phyloP scores from a whole-genome alignment of 495 filamentous ascomycete genomes.

The Neurospora sp. region DNA sequence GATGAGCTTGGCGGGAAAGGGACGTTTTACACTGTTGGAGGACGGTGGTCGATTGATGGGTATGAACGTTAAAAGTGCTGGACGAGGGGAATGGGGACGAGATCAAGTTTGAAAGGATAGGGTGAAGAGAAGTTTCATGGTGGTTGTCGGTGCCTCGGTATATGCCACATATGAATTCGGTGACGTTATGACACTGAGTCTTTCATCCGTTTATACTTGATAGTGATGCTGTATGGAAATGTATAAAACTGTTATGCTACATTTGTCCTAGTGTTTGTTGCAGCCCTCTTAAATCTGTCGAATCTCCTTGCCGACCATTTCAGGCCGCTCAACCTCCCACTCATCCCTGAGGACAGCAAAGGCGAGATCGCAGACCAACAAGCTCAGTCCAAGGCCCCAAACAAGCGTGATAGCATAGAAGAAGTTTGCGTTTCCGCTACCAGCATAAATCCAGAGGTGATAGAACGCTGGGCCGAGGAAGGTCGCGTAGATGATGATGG shows the following conservation, averaged over 20 bases:
- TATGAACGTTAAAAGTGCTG: neutral
- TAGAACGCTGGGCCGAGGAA: constrained; percentile 93
- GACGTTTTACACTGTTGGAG: neutral
- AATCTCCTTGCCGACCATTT: constrained; percentile 77
- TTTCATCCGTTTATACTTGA: neutral
- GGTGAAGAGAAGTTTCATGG: neutral
- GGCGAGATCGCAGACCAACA: constrained; percentile 68
- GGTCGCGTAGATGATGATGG: constrained; percentile 73
- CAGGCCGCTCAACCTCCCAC: constrained; percentile 85
- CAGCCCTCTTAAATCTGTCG: constrained; percentile 57
- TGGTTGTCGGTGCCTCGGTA: neutral
- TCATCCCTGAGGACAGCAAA: constrained; percentile 88
- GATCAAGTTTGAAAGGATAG: neutral
- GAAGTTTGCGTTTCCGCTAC: constrained; percentile 96
- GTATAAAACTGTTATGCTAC: neutral
- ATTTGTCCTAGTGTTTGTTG: neutral
- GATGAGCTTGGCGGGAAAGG: neutral
- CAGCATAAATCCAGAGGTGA: constrained; percentile 96
- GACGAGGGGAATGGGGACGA: neutral
- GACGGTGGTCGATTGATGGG: neutral
- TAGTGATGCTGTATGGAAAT: neutral
- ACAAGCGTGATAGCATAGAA: constrained; percentile 98
- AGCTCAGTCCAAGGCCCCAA: constrained; percentile 79
- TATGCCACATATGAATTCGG: neutral
- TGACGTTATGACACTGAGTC: neutral